Evolutionary conservation across 148 eudicot species (phyloP), one percentile per base, ranked within the genome.

Genomic region (Rhododendron ovatum): DNA sequence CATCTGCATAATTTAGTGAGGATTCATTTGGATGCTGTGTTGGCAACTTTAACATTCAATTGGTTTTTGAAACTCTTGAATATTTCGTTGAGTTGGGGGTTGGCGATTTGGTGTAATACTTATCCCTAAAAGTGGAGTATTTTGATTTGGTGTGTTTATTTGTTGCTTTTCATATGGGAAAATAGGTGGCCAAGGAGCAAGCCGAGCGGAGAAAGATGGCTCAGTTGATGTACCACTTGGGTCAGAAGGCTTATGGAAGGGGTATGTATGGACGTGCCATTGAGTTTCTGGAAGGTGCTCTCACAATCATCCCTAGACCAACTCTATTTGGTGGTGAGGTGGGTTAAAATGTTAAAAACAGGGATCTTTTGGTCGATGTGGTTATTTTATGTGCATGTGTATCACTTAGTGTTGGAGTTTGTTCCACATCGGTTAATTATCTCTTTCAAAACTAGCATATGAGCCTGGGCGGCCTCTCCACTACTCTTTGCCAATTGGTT

Each of bases 241-340:
- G 99, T 43, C 99, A 97, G 88, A 97, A 86, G 91, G 99, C 99
- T 84, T 97, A 97, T 86, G 99, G 94, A 76, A 95, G 91, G 93
- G 99, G 99, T 55, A 93, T 89, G 92, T 97, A 97, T 89, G 94
- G 94, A 80, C 96, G 99, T 57, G 91, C 99, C 80, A 92, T 93
- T 84, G 98, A 97, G 86, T 97, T 94, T 90, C 88, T 97, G 61
- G 99, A 97, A 97, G 99, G 90, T 43, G 98, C 99, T 55, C 91
- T 97, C 77, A 97, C 99, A 35, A 97, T 97, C 88, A 97, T 97
- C 86, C 98, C 99, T 43, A 82, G 95, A 88, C 93, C 96, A 45
- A 95, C 99, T 5, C 85, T 97, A 89, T 93, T 93, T 88, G 99
- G 99, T 71, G 99, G 99, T 82, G 99, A 97, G 99, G 99, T 97